Evolutionary conservation across 768 basidiomycete genomes (phyloP), one percentile per base, ranked within the genome.

Genomic region (Tulasnella sp.): DNA sequence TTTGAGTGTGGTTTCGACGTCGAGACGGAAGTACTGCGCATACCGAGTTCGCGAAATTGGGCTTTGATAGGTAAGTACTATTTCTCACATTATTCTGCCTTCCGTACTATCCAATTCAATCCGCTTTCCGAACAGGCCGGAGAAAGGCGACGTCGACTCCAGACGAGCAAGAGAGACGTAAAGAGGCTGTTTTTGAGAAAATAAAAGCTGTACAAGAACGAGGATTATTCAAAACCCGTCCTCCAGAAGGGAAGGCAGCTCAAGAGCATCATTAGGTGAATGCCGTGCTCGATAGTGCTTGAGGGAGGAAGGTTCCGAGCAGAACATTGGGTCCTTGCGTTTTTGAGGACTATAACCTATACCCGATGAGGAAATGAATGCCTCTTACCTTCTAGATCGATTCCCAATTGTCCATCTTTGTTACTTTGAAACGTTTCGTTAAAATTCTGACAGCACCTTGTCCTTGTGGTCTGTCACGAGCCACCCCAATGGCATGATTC

Each of bases 11-110:
- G 96, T 3, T 98, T 95, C 93, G 86, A 89, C 79, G 87, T 95
- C 16, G 96, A 98, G 83, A 90, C 90, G 76, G 97, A 99, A 84
- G 89, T 86, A 35, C 83, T 99, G 80, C 86, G 97, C 79, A 96
- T 99, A 16, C 96, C 96, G 0, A 95, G 93, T 83, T 98, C 97
- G 55, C 88, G 95, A 78, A 95, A 95, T 82, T 98, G 96, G 95
- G 93, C 92, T 0, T 88, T 98, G 73, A 84, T 97, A 40, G 96
- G 96, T 95, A 76, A 29, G 90, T 87, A n/a, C n/a, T n/a, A 10
- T 46, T 18, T 20, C 20, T 44, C 29, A 37, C 18, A 15, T 1
- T 57, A 29, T 57, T 57, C 13, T 23, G 23, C 57, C n/a, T 16
- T 61, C 9, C 57, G 51, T 18, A 40, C 4, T 40, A 29, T 15